phyloP scores from a whole-genome alignment of 257 asterid species.

The Osmanthus fragrans region DNA sequence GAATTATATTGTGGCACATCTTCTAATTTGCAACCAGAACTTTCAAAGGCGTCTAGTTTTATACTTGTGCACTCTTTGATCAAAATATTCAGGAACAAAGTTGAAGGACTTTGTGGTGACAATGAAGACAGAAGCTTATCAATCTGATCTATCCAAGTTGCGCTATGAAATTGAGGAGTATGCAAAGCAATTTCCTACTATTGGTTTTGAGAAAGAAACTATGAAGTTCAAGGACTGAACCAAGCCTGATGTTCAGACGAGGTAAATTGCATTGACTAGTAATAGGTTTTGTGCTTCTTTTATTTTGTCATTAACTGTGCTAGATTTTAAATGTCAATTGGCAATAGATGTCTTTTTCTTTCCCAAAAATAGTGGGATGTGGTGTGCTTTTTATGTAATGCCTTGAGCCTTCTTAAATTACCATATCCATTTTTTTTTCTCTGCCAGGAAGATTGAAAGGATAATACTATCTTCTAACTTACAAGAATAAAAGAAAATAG shows the following conservation, averaged over 20 bases:
- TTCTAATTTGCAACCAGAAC: neutral
- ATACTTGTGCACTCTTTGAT: slow-evolving; percentile 20
- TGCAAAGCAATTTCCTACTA: slow-evolving; percentile 86
- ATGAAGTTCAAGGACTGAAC: slow-evolving; percentile 75
- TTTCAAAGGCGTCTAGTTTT: slow-evolving; percentile 8
- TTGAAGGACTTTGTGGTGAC: slow-evolving; percentile 87
- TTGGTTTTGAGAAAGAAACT: slow-evolving; percentile 84
- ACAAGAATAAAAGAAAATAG: neutral
- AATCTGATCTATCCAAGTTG: slow-evolving; percentile 61
- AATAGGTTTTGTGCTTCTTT: neutral
- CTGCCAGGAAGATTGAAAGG: neutral
- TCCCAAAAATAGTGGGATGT: neutral
- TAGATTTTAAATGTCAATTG: neutral
- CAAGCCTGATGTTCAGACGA: slow-evolving; percentile 18
- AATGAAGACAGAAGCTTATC: slow-evolving; percentile 60
- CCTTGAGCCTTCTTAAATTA: too few relatives aligned
- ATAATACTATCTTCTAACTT: neutral
- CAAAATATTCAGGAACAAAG: slow-evolving; percentile 62
- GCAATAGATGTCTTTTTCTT: neutral
- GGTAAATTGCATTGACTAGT: slow-evolving; percentile 19
- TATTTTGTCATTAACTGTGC: neutral
- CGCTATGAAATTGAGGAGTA: slow-evolving; percentile 74
- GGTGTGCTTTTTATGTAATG: neutral
- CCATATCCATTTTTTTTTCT: neutral
- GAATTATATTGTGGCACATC: neutral